Evolutionary conservation across 2,329 filamentous ascomycete species (phyloP), one percentile per base, ranked within the genome.

Genomic region (Alternaria ethzedia): DNA sequence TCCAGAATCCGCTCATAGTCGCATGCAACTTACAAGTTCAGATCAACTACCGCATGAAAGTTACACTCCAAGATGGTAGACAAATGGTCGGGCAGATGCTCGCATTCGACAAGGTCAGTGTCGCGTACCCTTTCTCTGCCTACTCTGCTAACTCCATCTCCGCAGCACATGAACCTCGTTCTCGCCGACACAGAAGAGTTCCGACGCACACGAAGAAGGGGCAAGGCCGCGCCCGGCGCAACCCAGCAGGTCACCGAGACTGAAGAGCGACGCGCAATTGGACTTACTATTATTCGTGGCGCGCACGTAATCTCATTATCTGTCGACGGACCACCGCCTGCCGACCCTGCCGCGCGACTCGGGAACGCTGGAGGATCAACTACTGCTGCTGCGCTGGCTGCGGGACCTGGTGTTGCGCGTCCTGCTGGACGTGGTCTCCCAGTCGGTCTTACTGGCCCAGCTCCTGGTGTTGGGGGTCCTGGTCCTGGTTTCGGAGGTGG

Each of bases 41-140:
- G 96, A 97, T 99, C 87, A 98, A 99, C 86, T 98, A 97, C 87
- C 93, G 95, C 83, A 98, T 99, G 94, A 91, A 95, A 80, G 91
- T 97, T 70, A 98, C 94, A 60, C 87, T 99, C 81, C 93, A 93
- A 78, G 96, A 99, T 84, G 93, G 93, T 70, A 90, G 96, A 78
- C 93, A 97, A 82, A 96, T 99, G 90, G 94, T 94, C 44, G 96
- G 94, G 66, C 94, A 98, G 82, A 97, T 99, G 93, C 88, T 99
- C 72, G 96, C 96, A 58, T 99, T 98, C 78, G 96, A 99, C 83
- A 98, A 98, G 89, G 93, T 95, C 58, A 49, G 83, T 59, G 70
- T 59, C 13, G 56, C 43, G 32, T 46, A 57, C 45, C 41, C 15
- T 41, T 32, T 11, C 15, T 25, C 47, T 12, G 2, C 17, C 25